A percentile compares a stretch with the other conserved stretches of the same genome.
These are phyloP conservation scores for Apiotrichum laibachii DNA, from an alignment of 1,284 basidiomycete species.

Conservation along the genomic window DNA sequence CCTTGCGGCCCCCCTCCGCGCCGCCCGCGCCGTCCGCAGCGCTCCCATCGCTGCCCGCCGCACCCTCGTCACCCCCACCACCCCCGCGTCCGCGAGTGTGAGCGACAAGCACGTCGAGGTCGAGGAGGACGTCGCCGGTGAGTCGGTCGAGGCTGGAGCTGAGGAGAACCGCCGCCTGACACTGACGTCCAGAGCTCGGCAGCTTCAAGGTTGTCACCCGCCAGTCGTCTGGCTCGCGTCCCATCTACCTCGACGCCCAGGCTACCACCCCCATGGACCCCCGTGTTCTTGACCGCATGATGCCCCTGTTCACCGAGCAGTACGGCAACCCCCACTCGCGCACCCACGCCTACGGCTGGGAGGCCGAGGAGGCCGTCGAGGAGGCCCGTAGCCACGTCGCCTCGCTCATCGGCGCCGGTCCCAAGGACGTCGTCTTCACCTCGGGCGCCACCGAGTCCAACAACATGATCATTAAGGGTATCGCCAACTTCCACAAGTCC, in stretches of 20 bases:
- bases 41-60: conserved; percentile 8
- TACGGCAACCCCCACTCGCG: conserved; percentile 98
- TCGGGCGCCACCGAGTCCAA: conserved; percentile 98
- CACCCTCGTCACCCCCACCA: conserved; percentile 33
- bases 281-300: conserved; percentile 93
- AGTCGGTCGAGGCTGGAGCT: conserved; percentile 1
- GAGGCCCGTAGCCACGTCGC: conserved; percentile 89
- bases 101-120: conserved; percentile 21
- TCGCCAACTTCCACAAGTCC: conserved; percentile 88
- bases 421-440: conserved; percentile 97
- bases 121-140: conserved; percentile 27
- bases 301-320: conserved; percentile 92
- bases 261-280: conserved; percentile 98
- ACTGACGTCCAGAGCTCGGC: conserved; percentile 63
- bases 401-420: conserved; percentile 84
- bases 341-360: conserved; percentile 99
- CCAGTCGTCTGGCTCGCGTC: conserved; percentile 53
- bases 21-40: not conserved
- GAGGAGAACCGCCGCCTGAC: no score
- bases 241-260: conserved; percentile 94
- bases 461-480: conserved; percentile 97
- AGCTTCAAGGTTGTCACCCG: conserved; percentile 75
- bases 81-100: conserved; percentile 30
- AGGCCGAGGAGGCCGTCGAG: conserved; percentile 92
- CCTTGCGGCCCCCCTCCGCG: conserved; percentile 6